phyloP scores from a whole-genome alignment of 768 basidiomycete genomes.

The Paxillus ammoniavirescens region DNA sequence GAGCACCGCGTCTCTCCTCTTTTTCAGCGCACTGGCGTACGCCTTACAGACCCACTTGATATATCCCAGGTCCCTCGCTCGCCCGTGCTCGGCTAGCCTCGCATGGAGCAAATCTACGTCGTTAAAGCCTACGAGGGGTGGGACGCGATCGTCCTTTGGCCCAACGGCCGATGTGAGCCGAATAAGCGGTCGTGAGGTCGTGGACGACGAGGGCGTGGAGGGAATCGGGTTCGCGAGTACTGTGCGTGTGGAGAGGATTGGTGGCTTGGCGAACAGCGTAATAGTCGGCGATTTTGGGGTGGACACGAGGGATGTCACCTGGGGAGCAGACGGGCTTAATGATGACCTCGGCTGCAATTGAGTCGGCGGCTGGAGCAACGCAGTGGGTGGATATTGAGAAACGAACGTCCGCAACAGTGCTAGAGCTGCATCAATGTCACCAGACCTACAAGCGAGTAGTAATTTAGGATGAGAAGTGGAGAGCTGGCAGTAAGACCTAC shows the following conservation, averaged over 20 bases:
- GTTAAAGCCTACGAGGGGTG: constrained; percentile 72
- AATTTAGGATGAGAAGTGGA: neutral
- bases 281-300: constrained; percentile 6
- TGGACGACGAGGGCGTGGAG: constrained; percentile 19
- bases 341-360: neutral
- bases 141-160: constrained; percentile 74
- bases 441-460: constrained; percentile 35
- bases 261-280: constrained; percentile 39
- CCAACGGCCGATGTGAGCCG: constrained; percentile 59
- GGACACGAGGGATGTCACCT: neutral
- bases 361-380: constrained; percentile 38
- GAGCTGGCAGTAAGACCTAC: constrained; percentile 40
- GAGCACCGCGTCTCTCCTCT: constrained; percentile 48
- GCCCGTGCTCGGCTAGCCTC: constrained; percentile 49
- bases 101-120: constrained; percentile 83
- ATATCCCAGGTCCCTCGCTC: constrained; percentile 54
- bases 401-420: constrained; percentile 61
- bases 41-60: constrained; percentile 72
- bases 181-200: constrained; percentile 57
- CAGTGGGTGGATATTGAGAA: constrained; percentile 57
- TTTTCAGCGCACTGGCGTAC: constrained; percentile 67
- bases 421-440: constrained; percentile 52
- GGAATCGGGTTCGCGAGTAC: constrained; percentile 36
- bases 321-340: neutral
- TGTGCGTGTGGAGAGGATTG: constrained; percentile 58